Evolutionary conservation across 495 filamentous ascomycete species (phyloP).

Genomic region (Talaromyces nanjingensis): DNA sequence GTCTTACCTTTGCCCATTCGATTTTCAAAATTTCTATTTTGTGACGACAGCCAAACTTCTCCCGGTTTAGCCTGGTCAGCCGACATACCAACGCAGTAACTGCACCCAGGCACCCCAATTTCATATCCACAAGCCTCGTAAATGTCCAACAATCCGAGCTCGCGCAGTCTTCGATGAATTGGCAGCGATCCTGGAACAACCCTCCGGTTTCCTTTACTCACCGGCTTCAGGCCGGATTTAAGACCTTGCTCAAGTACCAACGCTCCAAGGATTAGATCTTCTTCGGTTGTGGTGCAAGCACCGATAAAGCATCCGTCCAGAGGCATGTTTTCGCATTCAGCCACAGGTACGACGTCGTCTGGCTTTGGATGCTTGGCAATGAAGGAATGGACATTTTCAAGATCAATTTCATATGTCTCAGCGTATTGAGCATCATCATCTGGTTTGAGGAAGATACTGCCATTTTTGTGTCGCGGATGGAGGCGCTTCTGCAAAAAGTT

Average conservation of each 20-base stretch:
- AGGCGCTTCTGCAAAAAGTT: slow-evolving; percentile 28
- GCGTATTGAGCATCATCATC: slow-evolving; percentile 35
- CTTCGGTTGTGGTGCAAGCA: slow-evolving; percentile 42
- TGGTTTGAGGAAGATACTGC: slow-evolving; percentile 25
- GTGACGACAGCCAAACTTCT: slow-evolving; percentile 39
- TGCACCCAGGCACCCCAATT: slow-evolving; percentile 35
- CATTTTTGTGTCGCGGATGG: slow-evolving; percentile 22
- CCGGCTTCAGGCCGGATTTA: slow-evolving; percentile 20
- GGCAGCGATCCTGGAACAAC: slow-evolving; percentile 34
- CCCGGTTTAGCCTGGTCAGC: slow-evolving; percentile 33
- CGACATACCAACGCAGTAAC: slow-evolving; percentile 40
- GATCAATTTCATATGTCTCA: slow-evolving; percentile 27
- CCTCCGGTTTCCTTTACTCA: slow-evolving; percentile 25
- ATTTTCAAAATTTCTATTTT: slow-evolving; percentile 43
- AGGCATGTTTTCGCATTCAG: slow-evolving; percentile 18
- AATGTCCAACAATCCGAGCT: slow-evolving; percentile 26
- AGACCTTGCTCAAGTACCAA: slow-evolving; percentile 32
- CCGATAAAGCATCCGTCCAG: slow-evolving; percentile 44
- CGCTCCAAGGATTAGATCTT: slow-evolving; percentile 36
- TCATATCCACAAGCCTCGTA: slow-evolving; percentile 36
- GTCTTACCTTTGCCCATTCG: slow-evolving; percentile 37
- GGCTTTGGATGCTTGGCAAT: slow-evolving; percentile 36
- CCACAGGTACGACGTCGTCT: slow-evolving; percentile 38
- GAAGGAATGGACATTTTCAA: slow-evolving; percentile 27
- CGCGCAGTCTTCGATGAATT: slow-evolving; percentile 26